phyloP scores from a whole-genome alignment of 805 yeast species.

The Metschnikowia shivogae region DNA sequence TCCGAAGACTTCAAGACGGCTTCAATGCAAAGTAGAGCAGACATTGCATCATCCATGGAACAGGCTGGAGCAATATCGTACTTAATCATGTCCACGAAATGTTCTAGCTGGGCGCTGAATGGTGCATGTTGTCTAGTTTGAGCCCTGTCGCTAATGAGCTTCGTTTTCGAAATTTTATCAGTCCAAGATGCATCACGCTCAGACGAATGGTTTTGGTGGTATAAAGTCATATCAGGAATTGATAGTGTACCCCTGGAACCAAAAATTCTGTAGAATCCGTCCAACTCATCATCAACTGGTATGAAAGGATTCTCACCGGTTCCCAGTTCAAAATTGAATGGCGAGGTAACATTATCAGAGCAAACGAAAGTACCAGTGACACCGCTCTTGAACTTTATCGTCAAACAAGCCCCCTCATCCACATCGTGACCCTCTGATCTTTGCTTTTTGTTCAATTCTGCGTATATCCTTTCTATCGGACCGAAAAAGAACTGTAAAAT shows the following conservation, averaged over 20 bases:
- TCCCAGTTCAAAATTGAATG: constrained; percentile 39
- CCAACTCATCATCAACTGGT: constrained; percentile 27
- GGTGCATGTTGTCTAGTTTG: constrained; percentile 23
- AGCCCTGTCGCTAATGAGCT: constrained; percentile 13
- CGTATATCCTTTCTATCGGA: constrained; percentile 34
- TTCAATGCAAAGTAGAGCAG: constrained; percentile 34
- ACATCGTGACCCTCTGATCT: constrained; percentile 24
- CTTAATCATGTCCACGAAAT: constrained; percentile 33
- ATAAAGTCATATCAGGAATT: constrained; percentile 36
- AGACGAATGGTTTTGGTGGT: constrained; percentile 24
- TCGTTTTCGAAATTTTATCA: constrained; percentile 17
- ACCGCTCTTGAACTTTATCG: constrained; percentile 36
- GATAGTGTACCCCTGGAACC: constrained; percentile 38
- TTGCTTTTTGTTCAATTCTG: constrained; percentile 30
- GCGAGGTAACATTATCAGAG: constrained; percentile 39
- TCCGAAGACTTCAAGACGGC: constrained; percentile 33
- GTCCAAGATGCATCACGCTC: constrained; percentile 21
- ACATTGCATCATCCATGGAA: constrained; percentile 35
- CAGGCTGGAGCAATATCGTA: constrained; percentile 29
- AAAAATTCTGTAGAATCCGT: constrained; percentile 37
- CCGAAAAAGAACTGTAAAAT: constrained; percentile 36
- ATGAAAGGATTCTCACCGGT: constrained; percentile 43
- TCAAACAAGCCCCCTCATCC: constrained; percentile 42
- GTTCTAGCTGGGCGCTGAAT: constrained; percentile 36
- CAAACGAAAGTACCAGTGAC: constrained; percentile 40